Conservation (phyloP, 1,139 yeast species). For the Hyphopichia wangnamkhiaoensis region DNA sequence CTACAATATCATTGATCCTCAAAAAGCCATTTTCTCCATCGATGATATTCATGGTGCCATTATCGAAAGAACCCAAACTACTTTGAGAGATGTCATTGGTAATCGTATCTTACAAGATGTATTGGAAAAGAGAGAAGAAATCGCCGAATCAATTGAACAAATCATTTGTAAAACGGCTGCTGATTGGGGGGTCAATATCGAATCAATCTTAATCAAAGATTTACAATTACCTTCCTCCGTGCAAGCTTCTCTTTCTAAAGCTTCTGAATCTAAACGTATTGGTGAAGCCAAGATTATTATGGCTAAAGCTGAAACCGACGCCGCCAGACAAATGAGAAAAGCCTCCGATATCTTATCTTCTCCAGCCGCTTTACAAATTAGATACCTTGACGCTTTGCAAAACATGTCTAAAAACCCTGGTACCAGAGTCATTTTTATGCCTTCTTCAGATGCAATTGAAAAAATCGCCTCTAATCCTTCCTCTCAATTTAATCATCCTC, state of each 20-base stretch:
- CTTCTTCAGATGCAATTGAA: slow-evolving; percentile 49
- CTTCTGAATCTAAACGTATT: slow-evolving; percentile 74
- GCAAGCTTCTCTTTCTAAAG: slow-evolving; percentile 66
- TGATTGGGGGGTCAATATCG: slow-evolving; percentile 75
- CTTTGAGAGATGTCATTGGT: slow-evolving; percentile 74
- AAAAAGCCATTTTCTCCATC: slow-evolving; percentile 64
- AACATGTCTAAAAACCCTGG: slow-evolving; percentile 65
- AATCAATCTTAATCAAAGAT: slow-evolving; percentile 70
- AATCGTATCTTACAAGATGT: slow-evolving; percentile 69
- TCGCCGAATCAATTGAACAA: slow-evolving; percentile 64
- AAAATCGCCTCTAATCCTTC: slow-evolving; percentile 26
- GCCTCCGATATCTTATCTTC: slow-evolving; percentile 78
- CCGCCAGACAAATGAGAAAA: slow-evolving; percentile 75
- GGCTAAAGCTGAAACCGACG: slow-evolving; percentile 76
- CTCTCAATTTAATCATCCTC: neutral
- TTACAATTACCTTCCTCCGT: slow-evolving; percentile 58
- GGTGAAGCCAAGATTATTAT: slow-evolving; percentile 79
- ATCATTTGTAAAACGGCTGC: slow-evolving; percentile 65
- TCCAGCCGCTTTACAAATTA: slow-evolving; percentile 77
- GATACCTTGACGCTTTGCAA: slow-evolving; percentile 81
- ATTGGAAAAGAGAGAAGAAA: slow-evolving; percentile 73
- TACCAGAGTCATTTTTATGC: slow-evolving; percentile 75
- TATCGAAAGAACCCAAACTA: slow-evolving; percentile 71
- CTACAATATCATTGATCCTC: slow-evolving; percentile 69
- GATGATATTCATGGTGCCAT: slow-evolving; percentile 59